phyloP scores from a whole-genome alignment of 2,329 filamentous ascomycete genomes.

The Aspergillus fumigatiaffinis region DNA sequence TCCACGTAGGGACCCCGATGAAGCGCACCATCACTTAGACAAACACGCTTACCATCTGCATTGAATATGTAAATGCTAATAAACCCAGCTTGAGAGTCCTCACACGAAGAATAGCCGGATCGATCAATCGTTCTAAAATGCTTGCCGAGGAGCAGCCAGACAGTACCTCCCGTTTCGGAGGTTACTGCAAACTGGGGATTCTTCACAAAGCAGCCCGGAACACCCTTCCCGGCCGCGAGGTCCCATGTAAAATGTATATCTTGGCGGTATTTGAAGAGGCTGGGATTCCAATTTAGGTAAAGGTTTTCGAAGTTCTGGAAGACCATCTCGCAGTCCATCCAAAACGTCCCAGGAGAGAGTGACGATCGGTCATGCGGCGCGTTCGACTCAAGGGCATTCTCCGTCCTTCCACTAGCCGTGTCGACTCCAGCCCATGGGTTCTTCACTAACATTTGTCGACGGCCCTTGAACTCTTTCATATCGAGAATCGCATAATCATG shows the following conservation, averaged over 20 bases:
- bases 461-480: slow-evolving; percentile 61
- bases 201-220: slow-evolving; percentile 68
- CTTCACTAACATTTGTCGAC: slow-evolving; percentile 75
- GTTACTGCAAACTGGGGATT: slow-evolving; percentile 59
- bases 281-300: slow-evolving; percentile 96
- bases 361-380: slow-evolving; percentile 18
- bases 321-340: slow-evolving; percentile 86
- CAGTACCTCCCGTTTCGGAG: slow-evolving; percentile 53
- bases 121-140: slow-evolving; percentile 66
- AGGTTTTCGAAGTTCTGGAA: slow-evolving; percentile 91
- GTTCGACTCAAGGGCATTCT: slow-evolving; percentile 7
- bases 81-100: slow-evolving; percentile 63
- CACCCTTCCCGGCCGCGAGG: slow-evolving; percentile 48
- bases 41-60: slow-evolving; percentile 65
- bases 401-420: slow-evolving; percentile 29
- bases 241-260: slow-evolving; percentile 91
- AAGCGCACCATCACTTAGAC: slow-evolving; percentile 66
- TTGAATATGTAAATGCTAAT: slow-evolving; percentile 84
- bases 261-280: slow-evolving; percentile 73
- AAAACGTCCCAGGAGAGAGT: slow-evolving; percentile 71
- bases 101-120: slow-evolving; percentile 43
- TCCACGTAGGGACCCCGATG: slow-evolving; percentile 85
- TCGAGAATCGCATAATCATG: slow-evolving; percentile 93
- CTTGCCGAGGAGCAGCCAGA: slow-evolving; percentile 82
- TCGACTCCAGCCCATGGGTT: slow-evolving; percentile 88